A percentile compares a stretch with the other conserved stretches of the same genome.
Evolutionary conservation across 176 grass and related monocot genomes (phyloP).

Genomic region (Thinopyrum elongatum): DNA sequence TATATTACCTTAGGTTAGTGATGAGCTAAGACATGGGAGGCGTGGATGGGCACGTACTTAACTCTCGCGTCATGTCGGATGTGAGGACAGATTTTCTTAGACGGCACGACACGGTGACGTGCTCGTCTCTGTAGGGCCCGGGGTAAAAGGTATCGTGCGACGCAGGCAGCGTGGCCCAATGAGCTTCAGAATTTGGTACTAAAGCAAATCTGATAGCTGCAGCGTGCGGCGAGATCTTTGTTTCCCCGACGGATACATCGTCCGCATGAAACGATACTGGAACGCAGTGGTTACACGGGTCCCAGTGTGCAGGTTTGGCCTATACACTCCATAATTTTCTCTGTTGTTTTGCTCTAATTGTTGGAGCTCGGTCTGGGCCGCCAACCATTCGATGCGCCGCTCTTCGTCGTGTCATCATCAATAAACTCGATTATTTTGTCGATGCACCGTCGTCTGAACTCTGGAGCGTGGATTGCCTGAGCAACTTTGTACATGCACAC

Average conservation of each 20-base stretch:
- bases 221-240: not conserved
- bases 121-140: not conserved
- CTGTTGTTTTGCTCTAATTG: too few relatives aligned
- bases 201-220: not conserved
- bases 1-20: too few relatives aligned
- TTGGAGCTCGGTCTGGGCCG: not conserved
- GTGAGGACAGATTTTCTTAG: not conserved
- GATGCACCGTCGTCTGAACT: too few relatives aligned
- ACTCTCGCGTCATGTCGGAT: not conserved
- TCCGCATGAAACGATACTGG: not conserved
- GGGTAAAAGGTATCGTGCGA: not conserved
- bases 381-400: not conserved
- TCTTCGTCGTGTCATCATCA: not conserved
- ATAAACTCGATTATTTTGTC: not conserved
- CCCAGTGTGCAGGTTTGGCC: not conserved
- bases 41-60: too few relatives aligned
- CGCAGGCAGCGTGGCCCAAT: not conserved
- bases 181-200: not conserved
- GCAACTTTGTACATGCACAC: too few relatives aligned
- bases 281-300: not conserved
- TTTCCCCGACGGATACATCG: not conserved
- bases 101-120: conserved; percentile 1
- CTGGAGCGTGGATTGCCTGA: too few relatives aligned
- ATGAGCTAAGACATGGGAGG: too few relatives aligned
- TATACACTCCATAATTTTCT: too few relatives aligned